phyloP scores from a whole-genome alignment of 768 basidiomycete genomes.

The Gymnopilus dilepis region DNA sequence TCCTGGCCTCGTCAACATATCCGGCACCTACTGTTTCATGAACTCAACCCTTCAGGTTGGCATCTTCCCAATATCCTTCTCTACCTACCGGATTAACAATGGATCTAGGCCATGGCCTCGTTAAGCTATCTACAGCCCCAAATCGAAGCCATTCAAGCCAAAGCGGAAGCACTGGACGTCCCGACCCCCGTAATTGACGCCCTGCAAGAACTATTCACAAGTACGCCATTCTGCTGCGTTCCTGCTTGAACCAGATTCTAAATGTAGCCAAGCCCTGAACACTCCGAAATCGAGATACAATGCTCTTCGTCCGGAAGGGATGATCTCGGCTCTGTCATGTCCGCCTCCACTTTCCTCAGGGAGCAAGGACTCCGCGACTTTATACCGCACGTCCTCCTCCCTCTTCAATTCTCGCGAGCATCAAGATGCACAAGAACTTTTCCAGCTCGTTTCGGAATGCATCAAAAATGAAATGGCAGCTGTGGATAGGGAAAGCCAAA shows the following conservation, averaged over 20 bases:
- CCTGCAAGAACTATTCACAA: conserved; percentile 69
- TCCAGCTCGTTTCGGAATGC: conserved; percentile 89
- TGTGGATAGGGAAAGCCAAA: conserved; percentile 71
- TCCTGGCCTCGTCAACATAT: conserved; percentile 93
- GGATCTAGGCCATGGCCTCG: conserved; percentile 83
- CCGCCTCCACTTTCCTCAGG: conserved; percentile 46
- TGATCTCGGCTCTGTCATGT: conserved; percentile 72
- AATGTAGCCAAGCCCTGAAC: conserved; percentile 59
- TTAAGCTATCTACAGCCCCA: conserved; percentile 81
- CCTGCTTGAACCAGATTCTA: background rate
- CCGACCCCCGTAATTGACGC: conserved; percentile 88
- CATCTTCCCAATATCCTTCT: conserved; percentile 24
- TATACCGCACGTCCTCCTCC: conserved; percentile 31
- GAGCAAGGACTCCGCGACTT: conserved; percentile 34
- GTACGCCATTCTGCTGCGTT: conserved; percentile 44
- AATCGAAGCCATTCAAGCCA: conserved; percentile 73
- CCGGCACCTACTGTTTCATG: conserved; percentile 97
- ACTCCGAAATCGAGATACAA: conserved; percentile 59
- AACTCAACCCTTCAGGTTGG: conserved; percentile 89
- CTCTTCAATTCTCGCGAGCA: conserved; percentile 91
- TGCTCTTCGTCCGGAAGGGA: conserved; percentile 71
- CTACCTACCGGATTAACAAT: conserved; percentile 2
- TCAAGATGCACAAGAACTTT: conserved; percentile 98
- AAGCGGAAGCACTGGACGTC: conserved; percentile 81
- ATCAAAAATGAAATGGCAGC: conserved; percentile 84